Conservation (phyloP, 192 early-diverging fungal genomes). For the Umbelopsis isabellina region DNA sequence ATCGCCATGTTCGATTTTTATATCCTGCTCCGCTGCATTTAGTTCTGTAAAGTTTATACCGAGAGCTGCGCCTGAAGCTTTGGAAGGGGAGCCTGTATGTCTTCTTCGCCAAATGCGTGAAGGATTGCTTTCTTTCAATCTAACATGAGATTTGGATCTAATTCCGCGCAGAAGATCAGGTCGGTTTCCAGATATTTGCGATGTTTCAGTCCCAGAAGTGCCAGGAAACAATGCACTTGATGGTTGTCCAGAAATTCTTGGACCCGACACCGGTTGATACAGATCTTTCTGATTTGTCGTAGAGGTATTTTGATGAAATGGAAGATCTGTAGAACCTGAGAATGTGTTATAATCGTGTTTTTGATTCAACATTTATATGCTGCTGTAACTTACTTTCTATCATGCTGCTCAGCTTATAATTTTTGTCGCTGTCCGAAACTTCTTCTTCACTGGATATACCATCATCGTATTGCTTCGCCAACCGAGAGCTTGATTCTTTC, state of each 20-base stretch:
- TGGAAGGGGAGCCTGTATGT: neutral
- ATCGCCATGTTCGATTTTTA: neutral
- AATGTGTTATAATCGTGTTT: neutral
- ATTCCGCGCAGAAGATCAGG: neutral
- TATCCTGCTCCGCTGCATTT: neutral
- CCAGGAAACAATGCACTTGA: neutral
- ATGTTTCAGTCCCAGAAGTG: neutral
- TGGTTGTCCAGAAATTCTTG: neutral
- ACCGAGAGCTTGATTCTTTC: slow-evolving; percentile 6
- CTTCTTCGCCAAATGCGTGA: neutral
- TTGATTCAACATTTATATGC: too few species aligned
- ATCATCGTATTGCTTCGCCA: slow-evolving; percentile 1
- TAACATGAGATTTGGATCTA: slow-evolving; percentile 3
- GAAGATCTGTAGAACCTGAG: neutral
- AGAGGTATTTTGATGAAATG: neutral
- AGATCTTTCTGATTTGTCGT: neutral
- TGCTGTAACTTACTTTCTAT: neutral
- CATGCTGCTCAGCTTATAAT: slow-evolving; percentile 10
- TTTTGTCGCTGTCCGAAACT: slow-evolving; percentile 22
- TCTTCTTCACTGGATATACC: slow-evolving; percentile 5
- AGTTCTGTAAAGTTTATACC: neutral
- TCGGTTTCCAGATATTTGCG: neutral
- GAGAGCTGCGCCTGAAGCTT: neutral
- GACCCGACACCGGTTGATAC: neutral
- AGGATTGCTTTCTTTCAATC: neutral